phyloP scores from a whole-genome alignment of 305 asterid genomes.

The Plantago coronopus region DNA sequence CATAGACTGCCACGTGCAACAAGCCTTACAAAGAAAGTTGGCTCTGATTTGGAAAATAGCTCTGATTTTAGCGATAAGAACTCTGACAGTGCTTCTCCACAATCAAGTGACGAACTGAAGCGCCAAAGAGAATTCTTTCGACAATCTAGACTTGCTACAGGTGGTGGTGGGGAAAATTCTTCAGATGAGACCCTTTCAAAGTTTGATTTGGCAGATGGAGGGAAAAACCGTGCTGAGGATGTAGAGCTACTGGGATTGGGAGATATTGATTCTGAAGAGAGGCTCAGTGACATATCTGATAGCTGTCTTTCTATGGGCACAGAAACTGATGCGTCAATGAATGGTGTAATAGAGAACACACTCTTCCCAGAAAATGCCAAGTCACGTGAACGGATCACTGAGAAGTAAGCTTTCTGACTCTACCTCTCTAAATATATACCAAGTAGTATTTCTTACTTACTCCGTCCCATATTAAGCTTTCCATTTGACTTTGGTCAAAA shows the following conservation, averaged over 20 bases:
- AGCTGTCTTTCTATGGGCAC: constrained; percentile 91
- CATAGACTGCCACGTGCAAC: constrained; percentile 35
- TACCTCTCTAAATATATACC: not conserved
- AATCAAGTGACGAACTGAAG: constrained; percentile 64
- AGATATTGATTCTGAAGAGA: constrained; percentile 81
- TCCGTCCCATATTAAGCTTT: no score
- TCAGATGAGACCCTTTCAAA: constrained; percentile 33
- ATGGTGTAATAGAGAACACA: constrained; percentile 69
- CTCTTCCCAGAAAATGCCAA: constrained; percentile 69
- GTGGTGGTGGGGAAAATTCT: constrained; percentile 34
- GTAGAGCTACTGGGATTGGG: constrained; percentile 64
- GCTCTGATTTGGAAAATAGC: constrained; percentile 63
- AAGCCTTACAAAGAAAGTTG: constrained; percentile 45
- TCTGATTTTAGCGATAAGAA: constrained; percentile 79
- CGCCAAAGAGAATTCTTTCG: constrained; percentile 70
- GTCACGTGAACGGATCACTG: constrained; percentile 41
- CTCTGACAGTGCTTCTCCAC: constrained; percentile 82
- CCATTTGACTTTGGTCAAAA: no score
- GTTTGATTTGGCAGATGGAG: constrained; percentile 31
- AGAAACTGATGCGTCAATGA: constrained; percentile 77
- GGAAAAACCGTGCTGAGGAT: constrained; percentile 44
- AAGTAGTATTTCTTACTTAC: no score
- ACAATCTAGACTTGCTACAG: constrained; percentile 65
- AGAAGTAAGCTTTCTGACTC: constrained; percentile 51
- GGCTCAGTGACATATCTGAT: constrained; percentile 93